These are phyloP conservation scores for Effrenium voratum DNA, from an alignment of 73 alveolate genomes.

Conservation along the genomic window DNA sequence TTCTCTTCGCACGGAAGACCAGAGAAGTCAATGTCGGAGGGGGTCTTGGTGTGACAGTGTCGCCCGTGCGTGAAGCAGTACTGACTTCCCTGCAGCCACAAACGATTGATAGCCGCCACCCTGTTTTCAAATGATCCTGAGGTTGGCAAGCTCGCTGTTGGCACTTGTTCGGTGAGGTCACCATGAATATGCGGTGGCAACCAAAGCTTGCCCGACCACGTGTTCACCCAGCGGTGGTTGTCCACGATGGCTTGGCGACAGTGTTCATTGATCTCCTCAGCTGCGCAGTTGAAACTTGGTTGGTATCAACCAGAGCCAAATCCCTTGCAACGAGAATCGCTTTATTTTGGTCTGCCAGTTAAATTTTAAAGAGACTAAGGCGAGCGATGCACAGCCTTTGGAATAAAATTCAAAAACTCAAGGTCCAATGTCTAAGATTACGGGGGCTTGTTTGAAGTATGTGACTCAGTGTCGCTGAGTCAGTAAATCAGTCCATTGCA, in stretches of 20 bases:
- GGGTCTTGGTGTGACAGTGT: not conserved
- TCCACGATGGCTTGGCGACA: conserved; percentile 38
- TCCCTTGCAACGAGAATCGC: no score
- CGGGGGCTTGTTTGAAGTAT: no score
- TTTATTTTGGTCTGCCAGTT: no score
- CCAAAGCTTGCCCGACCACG: not conserved
- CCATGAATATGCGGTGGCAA: conserved; percentile 16
- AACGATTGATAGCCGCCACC: not conserved
- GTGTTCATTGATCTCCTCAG: conserved; percentile 37
- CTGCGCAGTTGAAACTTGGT: no score
- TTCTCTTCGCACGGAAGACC: conserved; percentile 30
- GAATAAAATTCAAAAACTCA: no score
- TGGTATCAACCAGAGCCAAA: no score
- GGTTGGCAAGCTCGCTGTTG: no score
- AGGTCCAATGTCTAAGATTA: no score
- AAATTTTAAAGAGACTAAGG: no score
- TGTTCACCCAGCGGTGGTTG: conserved; percentile 28
- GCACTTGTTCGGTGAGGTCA: not conserved
- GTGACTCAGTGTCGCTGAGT: no score
- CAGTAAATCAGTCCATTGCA: no score
- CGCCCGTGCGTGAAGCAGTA: not conserved
- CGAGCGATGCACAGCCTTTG: no score
- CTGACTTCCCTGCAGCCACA: not conserved
- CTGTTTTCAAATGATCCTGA: not conserved
- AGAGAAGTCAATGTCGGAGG: not conserved